Evolutionary conservation across 2,329 filamentous ascomycete genomes (phyloP).

Genomic region (Aphanocladium album): DNA sequence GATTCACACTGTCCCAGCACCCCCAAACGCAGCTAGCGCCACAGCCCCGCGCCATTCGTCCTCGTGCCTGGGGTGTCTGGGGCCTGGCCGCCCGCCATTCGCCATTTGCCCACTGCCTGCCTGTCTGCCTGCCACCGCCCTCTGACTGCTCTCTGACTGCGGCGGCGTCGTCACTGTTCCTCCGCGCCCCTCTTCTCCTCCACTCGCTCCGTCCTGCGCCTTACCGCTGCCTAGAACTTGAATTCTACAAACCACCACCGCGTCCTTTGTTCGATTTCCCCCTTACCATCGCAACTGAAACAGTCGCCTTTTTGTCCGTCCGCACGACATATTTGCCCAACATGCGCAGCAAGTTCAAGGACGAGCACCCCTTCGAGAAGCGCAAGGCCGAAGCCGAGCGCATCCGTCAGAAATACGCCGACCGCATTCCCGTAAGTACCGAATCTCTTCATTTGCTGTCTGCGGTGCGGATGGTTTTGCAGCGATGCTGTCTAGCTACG

Average conservation of each 20-base stretch:
- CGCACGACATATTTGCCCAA: conserved; percentile 36
- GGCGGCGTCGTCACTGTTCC: conserved; percentile 15
- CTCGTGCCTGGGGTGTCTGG: conserved; percentile 10
- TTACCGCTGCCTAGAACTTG: conserved; percentile 19
- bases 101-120: background rate
- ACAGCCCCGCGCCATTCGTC: conserved; percentile 19
- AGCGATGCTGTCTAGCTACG: background rate
- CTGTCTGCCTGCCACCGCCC: conserved; percentile 16
- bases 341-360: conserved; percentile 99
- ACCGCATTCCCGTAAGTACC: conserved; percentile 87
- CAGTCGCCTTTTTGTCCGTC: conserved; percentile 10
- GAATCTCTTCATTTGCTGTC: background rate
- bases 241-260: conserved; percentile 6
- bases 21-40: conserved; percentile 16
- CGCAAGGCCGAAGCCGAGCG: conserved; percentile 99
- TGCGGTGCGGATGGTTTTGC: background rate
- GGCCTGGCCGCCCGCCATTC: background rate
- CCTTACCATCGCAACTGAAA: background rate
- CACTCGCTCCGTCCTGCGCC: conserved; percentile 23
- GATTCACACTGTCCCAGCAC: conserved; percentile 8
- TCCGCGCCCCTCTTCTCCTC: conserved; percentile 19
- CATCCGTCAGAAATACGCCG: conserved; percentile 97
- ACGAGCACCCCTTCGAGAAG: conserved; percentile 99
- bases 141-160: conserved; percentile 16
- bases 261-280: background rate